Conservation (phyloP, 192 early-diverging fungal species). For the Mycoemilia scoparia region DNA sequence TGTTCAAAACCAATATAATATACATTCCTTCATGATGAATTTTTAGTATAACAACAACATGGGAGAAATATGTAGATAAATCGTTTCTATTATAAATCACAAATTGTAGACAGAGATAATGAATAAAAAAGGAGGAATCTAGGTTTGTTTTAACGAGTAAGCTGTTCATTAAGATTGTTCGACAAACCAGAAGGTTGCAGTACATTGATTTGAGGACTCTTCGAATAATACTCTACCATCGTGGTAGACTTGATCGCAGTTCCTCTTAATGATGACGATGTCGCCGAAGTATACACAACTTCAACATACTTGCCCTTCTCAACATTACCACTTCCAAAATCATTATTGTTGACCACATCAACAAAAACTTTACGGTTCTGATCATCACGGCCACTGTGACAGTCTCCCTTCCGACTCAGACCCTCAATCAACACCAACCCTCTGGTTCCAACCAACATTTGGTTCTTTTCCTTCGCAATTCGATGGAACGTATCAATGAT, state of each 20-base stretch:
- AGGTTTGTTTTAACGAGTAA: too few species aligned
- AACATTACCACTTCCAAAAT: slow-evolving; percentile 1
- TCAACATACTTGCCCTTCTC: slow-evolving; percentile 19
- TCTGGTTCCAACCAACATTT: slow-evolving; percentile 25
- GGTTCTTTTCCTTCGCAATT: slow-evolving; percentile 31
- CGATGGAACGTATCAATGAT: slow-evolving; percentile 47
- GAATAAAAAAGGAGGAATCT: too few species aligned
- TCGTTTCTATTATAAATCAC: too few species aligned
- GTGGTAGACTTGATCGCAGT: slow-evolving; percentile 11
- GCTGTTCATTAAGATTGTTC: too few species aligned
- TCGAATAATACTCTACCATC: slow-evolving; percentile 8
- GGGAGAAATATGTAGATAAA: too few species aligned
- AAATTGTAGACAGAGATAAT: too few species aligned
- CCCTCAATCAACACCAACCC: slow-evolving; percentile 40
- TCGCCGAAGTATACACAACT: slow-evolving; percentile 12
- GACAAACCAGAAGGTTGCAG: too few species aligned
- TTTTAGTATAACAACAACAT: too few species aligned
- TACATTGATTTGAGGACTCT: slow-evolving; percentile 7
- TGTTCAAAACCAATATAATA: too few species aligned
- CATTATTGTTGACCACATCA: too few species aligned
- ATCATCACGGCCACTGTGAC: slow-evolving; percentile 41
- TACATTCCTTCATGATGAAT: too few species aligned
- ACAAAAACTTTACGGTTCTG: slow-evolving; percentile 50
- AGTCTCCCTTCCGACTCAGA: slow-evolving; percentile 16
- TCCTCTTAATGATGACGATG: slow-evolving; percentile 22